phyloP scores from a whole-genome alignment of 768 basidiomycete genomes.

The Tricholoma hemisulphureum region DNA sequence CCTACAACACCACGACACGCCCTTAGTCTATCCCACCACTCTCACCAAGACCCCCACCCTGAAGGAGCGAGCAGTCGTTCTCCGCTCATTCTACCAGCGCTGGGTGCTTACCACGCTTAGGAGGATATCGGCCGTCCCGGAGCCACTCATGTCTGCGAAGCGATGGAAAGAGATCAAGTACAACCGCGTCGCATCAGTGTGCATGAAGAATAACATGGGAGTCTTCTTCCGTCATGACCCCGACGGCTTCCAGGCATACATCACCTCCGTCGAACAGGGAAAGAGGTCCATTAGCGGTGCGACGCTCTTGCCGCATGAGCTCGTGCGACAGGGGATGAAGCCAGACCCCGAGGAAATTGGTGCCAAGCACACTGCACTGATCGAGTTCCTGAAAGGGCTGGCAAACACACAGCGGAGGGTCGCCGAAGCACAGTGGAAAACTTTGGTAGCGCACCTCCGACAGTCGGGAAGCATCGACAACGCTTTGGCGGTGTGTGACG shows the following conservation, averaged over 20 bases:
- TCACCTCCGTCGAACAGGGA: slow-evolving; percentile 55
- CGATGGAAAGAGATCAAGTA: slow-evolving; percentile 60
- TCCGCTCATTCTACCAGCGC: slow-evolving; percentile 58
- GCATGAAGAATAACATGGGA: slow-evolving; percentile 58
- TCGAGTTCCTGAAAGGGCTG: slow-evolving; percentile 28
- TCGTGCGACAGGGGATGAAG: slow-evolving; percentile 41
- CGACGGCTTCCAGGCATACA: slow-evolving; percentile 56
- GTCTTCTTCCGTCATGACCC: slow-evolving; percentile 59
- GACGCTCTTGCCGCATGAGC: slow-evolving; percentile 62
- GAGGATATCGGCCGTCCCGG: slow-evolving; percentile 42
- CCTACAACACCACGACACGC: slow-evolving; percentile 40
- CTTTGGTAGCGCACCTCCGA: slow-evolving; percentile 52
- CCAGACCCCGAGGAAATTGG: background rate
- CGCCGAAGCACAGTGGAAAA: slow-evolving; percentile 65
- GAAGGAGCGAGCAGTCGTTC: slow-evolving; percentile 33
- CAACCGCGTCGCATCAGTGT: slow-evolving; percentile 55
- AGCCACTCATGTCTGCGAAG: slow-evolving; percentile 60
- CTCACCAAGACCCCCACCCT: slow-evolving; percentile 29
- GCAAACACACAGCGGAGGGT: slow-evolving; percentile 41
- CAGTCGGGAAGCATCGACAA: slow-evolving; percentile 58
- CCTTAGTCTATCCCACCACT: slow-evolving; percentile 28
- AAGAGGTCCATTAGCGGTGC: slow-evolving; percentile 61
- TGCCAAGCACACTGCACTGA: slow-evolving; percentile 22
- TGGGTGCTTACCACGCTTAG: slow-evolving; percentile 62
- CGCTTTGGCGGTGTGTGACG: slow-evolving; percentile 68